Evolutionary conservation across 768 basidiomycete species (phyloP).

Genomic region (Lactifluus echinatus): DNA sequence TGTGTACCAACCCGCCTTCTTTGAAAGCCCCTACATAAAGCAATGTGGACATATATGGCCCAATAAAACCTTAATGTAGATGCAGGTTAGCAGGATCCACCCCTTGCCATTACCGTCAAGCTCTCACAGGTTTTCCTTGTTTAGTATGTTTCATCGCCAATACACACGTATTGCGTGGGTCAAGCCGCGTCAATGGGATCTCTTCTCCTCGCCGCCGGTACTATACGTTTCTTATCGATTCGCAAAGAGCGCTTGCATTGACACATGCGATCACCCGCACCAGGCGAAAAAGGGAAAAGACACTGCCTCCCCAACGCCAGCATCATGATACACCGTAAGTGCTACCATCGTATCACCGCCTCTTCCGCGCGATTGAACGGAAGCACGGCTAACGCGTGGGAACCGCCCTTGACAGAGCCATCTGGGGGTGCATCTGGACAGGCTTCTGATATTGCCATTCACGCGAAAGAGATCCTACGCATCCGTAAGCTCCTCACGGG

Average conservation of each 20-base stretch:
- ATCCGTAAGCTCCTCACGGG: conserved; percentile 75
- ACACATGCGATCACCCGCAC: conserved; percentile 11
- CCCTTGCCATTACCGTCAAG: background rate
- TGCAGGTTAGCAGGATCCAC: conserved; percentile 59
- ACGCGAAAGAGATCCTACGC: conserved; percentile 91
- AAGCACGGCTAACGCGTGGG: background rate
- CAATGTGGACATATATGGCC: no score
- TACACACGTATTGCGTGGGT: conserved; percentile 94
- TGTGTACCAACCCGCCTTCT: conserved; percentile 33
- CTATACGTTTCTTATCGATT: conserved; percentile 18
- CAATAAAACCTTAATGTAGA: conserved; percentile 14
- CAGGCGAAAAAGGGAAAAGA: conserved; percentile 79
- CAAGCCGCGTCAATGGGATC: conserved; percentile 97
- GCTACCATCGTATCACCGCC: conserved; percentile 12
- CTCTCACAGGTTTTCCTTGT: background rate
- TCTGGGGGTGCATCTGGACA: conserved; percentile 95
- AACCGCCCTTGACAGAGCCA: conserved; percentile 56
- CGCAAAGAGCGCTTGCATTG: background rate
- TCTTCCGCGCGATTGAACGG: background rate
- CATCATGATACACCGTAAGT: conserved; percentile 96
- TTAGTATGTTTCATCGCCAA: conserved; percentile 84
- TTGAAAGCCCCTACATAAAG: no score
- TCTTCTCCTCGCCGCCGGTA: conserved; percentile 80
- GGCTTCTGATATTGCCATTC: conserved; percentile 95
- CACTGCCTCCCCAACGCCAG: conserved; percentile 89